Evolutionary conservation across 2,329 filamentous ascomycete genomes (phyloP), one percentile per base, ranked within the genome.

Genomic region (Colletotrichum sidae): DNA sequence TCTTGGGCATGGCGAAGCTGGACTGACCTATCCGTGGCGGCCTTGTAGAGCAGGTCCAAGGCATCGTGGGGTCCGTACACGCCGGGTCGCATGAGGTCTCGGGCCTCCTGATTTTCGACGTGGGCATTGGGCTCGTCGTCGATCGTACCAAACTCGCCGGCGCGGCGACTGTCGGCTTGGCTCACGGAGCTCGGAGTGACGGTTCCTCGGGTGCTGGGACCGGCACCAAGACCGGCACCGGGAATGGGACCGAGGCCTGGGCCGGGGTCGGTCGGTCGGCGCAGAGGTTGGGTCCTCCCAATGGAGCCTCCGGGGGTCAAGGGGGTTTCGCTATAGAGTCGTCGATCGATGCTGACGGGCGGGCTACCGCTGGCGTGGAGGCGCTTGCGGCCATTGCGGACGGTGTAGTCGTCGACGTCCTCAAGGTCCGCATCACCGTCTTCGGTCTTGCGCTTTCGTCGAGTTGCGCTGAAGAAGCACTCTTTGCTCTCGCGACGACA

Each of bases 401-500:
- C 75, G 64, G 91, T 87, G 75, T 92, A 92, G 69, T 93, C 90
- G 70, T 88, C 86, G 62, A 82, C 81, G 35, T 78, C 77, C 57
- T 69, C 65, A 50, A 75, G 75, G 62, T 83, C 80, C 61, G 78
- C 79, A 57, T 81, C 72, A 72, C 81, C 87, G 70, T 92, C 83
- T 70, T 84, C 88, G 52, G 86, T 86, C 84, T 96, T 96, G 75
- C 94, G 89, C 88, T 98, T 98, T 75, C 96, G 90, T 55, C 96
- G 87, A 38, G 94, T 98, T 17, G 94, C 93, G 68, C 94, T 97
- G 83, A 99, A 99, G 85, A 91, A 97, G 83, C 96, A 99, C 73
- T 97, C 91, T 78, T 98, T 98, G 81, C 91, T 93, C 83, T 99
- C 96, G 70, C 96, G 90, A 57, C 94, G 91, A 77, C 96, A 99